Base-by-base conservation (phyloP, 345 rosid genomes). In the Euphorbia peplus region DNA sequence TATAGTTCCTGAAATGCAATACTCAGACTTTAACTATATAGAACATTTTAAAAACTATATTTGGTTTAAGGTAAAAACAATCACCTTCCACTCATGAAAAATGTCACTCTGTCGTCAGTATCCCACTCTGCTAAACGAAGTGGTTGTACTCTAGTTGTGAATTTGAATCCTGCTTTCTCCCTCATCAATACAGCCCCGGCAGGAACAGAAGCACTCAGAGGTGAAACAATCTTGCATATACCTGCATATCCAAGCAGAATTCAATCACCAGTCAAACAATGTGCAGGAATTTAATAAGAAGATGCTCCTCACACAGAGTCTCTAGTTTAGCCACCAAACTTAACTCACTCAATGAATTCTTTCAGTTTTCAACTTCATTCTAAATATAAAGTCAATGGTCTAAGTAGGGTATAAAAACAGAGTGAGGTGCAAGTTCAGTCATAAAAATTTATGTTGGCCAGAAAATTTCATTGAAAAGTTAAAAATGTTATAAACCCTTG, bases 111-210 rank as follows among this genome's bases (percentile, higher is more conserved):
- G 74, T 95, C 99, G 26, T 92, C 89, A 68, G 81, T 71, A 82
- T 95, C 89, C 99, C 99, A 95, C 74, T 87, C 95, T 61, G 99
- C 97, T 71, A 95, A 92, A 66, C 99, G 96, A 73, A 95, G 96
- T 19, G 99, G 99, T 66, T 95, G 99, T 64, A 95, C 95, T 73
- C 99, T 89, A 44, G 99, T 92, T 63, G 99, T 89, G 81, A 95
- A 95, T 81, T 89, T 95, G 76, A 95, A 95, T 64, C 96, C 92
- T 70, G 85, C 81, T 71, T 89, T 85, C 80, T 95, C 98, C 82
- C 79, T 90, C 87, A 80, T 89, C 77, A 95, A 75, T 63, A 95
- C 99, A 73, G 82, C 77, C 39, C 99, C 99, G 46, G 98, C 99
- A 64, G 99, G 97, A 77, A 84, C 95, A 70, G 96, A 82, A 62